Conservation (phyloP, 352 stramenopile species). For the Phytophthora litchii region DNA sequence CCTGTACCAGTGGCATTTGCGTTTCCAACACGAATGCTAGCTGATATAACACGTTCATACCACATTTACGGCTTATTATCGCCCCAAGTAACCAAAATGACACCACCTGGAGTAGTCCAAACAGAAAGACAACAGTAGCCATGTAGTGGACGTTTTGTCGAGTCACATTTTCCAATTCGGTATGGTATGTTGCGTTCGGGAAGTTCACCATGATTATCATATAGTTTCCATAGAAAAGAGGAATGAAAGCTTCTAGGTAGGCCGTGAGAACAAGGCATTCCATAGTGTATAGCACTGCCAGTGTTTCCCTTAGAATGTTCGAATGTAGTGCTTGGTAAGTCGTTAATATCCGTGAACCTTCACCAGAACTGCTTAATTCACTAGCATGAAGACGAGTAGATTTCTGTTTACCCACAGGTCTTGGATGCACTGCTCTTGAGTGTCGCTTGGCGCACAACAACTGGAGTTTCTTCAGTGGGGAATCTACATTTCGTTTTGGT, state of each 20-base stretch:
- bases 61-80: conserved; percentile 19
- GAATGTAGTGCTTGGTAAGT: neutral
- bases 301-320: conserved; percentile 15
- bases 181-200: conserved; percentile 43
- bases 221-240: conserved; percentile 39
- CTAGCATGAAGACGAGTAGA: neutral
- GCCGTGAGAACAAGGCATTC: conserved; percentile 44
- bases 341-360: neutral
- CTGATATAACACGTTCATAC: conserved; percentile 26
- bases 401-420: neutral
- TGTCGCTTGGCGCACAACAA: neutral
- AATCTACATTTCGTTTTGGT: neutral
- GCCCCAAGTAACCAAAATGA: conserved; percentile 24
- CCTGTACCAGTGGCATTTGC: conserved; percentile 19
- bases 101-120: conserved; percentile 27
- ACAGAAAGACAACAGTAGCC: conserved; percentile 20
- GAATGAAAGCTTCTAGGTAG: conserved; percentile 46
- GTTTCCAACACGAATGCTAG: conserved; percentile 45
- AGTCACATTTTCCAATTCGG: conserved; percentile 27
- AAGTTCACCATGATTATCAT: conserved; percentile 29
- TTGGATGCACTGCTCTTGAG: neutral
- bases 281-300: conserved; percentile 30
- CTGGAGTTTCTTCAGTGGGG: conserved; percentile 1
- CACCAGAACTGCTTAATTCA: conserved; percentile 1
- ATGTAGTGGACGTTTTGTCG: conserved; percentile 12